These are phyloP conservation scores for Thelonectria olida DNA, from an alignment of 2,329 filamentous ascomycete species.

Conservation along the genomic window DNA sequence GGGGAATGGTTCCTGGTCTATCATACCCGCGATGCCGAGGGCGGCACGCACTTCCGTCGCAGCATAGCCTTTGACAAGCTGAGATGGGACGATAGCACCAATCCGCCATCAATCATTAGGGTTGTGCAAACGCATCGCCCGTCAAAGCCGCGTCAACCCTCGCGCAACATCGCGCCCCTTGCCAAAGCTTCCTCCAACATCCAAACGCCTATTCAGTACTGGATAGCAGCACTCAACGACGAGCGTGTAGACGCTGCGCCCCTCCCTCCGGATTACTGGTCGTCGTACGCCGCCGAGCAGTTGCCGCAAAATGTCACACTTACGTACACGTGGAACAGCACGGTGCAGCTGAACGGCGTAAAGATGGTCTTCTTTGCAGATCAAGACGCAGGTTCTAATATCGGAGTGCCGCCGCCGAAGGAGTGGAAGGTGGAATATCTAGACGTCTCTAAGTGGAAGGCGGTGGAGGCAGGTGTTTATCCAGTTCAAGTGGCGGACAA, in stretches of 20 bases:
- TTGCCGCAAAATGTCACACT: constrained; percentile 42
- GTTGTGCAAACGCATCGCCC: constrained; percentile 43
- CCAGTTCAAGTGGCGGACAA: background rate
- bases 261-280: constrained; percentile 49
- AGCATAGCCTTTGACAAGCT: constrained; percentile 47
- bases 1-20: constrained; percentile 45
- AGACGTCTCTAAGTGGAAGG: background rate
- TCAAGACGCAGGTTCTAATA: constrained; percentile 38
- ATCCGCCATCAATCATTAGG: constrained; percentile 39
- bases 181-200: constrained; percentile 34
- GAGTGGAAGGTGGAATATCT: background rate
- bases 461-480: background rate
- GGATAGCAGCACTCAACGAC: constrained; percentile 47
- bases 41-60: constrained; percentile 46
- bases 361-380: constrained; percentile 44
- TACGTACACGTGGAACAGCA: constrained; percentile 42
- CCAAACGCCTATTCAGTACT: constrained; percentile 48
- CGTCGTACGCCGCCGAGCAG: constrained; percentile 42
- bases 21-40: constrained; percentile 46
- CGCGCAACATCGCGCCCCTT: constrained; percentile 45
- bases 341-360: constrained; percentile 41
- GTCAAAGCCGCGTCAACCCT: constrained; percentile 34
- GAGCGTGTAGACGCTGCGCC: constrained; percentile 42
- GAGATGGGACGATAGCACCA: constrained; percentile 42
- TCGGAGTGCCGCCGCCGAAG: constrained; percentile 41